phyloP scores from a whole-genome alignment of 768 basidiomycete genomes.

The Tephrocybe sp. region DNA sequence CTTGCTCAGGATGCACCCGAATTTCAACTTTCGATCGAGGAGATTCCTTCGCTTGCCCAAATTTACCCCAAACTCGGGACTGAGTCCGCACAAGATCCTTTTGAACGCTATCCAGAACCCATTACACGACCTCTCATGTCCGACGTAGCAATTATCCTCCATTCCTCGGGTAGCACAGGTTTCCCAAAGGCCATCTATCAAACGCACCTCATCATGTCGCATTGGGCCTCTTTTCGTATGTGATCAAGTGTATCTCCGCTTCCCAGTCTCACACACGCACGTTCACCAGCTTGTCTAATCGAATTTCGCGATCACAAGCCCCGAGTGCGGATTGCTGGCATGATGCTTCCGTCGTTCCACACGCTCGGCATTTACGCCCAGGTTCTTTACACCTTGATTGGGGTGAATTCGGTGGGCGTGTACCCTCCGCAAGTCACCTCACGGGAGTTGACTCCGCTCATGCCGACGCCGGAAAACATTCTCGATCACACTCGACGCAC shows the following conservation, averaged over 20 bases:
- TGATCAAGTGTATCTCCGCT: too few species aligned
- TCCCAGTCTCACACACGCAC: too few species aligned
- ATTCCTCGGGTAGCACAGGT: slow-evolving; percentile 39
- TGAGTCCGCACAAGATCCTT: slow-evolving; percentile 7
- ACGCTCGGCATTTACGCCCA: slow-evolving; percentile 19
- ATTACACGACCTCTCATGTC: slow-evolving; percentile 3
- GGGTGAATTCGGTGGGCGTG: slow-evolving; percentile 7
- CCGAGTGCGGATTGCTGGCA: slow-evolving; percentile 21
- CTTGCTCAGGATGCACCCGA: slow-evolving; percentile 3
- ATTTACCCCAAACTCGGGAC: slow-evolving; percentile 12
- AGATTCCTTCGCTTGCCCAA: slow-evolving; percentile 3
- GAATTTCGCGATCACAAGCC: too few species aligned
- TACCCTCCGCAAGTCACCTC: slow-evolving; percentile 1
- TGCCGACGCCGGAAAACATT: slow-evolving; percentile 39
- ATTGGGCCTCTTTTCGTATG: slow-evolving; percentile 26
- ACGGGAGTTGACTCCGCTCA: slow-evolving; percentile 40
- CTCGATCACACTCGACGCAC: slow-evolving; percentile 31
- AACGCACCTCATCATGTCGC: slow-evolving; percentile 17
- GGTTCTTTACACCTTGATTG: slow-evolving; percentile 20
- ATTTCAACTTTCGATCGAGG: slow-evolving; percentile 18
- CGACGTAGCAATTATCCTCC: slow-evolving; percentile 26
- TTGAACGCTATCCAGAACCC: slow-evolving; percentile 3
- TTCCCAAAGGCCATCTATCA: too few species aligned
- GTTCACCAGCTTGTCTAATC: neutral
- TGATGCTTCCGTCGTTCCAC: slow-evolving; percentile 35